These are phyloP conservation scores for Parascedosporium putredinis DNA, from an alignment of 2,329 filamentous ascomycete genomes.

Conservation along the genomic window DNA sequence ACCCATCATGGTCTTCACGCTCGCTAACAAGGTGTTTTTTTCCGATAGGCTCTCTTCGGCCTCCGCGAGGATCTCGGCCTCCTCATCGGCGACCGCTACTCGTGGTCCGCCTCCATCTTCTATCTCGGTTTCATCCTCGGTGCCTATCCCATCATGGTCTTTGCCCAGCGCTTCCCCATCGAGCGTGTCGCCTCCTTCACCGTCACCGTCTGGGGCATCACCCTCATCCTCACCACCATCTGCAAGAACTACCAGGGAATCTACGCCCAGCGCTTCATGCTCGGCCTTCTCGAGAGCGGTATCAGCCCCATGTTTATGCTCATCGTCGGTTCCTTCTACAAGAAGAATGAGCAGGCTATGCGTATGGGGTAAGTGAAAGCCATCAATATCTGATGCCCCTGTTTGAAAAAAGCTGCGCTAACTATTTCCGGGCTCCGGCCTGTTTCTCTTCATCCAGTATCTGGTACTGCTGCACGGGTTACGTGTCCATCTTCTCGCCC, in stretches of 20 bases:
- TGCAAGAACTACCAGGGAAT: conserved; percentile 30
- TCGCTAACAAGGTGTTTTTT: neutral
- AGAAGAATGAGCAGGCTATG: conserved; percentile 8
- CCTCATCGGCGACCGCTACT: conserved; percentile 23
- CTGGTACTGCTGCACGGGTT: conserved; percentile 10
- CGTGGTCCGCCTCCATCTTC: conserved; percentile 29
- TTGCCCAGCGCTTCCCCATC: conserved; percentile 17
- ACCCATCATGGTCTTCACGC: neutral
- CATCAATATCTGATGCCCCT: neutral
- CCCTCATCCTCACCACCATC: conserved; percentile 32
- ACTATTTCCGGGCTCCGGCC: neutral
- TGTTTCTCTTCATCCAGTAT: conserved; percentile 2
- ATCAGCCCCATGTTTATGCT: conserved; percentile 40
- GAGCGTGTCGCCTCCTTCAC: conserved; percentile 11
- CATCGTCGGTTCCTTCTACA: conserved; percentile 24
- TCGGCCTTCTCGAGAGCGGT: conserved; percentile 35
- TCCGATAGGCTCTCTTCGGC: conserved; percentile 24
- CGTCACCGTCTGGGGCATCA: conserved; percentile 16
- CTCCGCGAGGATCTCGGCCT: conserved; percentile 25
- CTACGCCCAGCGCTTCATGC: conserved; percentile 31
- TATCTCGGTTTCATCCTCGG: conserved; percentile 27
- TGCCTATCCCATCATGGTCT: conserved; percentile 23
- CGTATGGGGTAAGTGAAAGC: conserved; percentile 7
- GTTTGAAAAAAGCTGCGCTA: neutral
- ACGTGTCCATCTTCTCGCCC: conserved; percentile 17